These are phyloP conservation scores for Gaillardinia entomophila DNA, from an alignment of 805 yeast species.

Conservation along the genomic window DNA sequence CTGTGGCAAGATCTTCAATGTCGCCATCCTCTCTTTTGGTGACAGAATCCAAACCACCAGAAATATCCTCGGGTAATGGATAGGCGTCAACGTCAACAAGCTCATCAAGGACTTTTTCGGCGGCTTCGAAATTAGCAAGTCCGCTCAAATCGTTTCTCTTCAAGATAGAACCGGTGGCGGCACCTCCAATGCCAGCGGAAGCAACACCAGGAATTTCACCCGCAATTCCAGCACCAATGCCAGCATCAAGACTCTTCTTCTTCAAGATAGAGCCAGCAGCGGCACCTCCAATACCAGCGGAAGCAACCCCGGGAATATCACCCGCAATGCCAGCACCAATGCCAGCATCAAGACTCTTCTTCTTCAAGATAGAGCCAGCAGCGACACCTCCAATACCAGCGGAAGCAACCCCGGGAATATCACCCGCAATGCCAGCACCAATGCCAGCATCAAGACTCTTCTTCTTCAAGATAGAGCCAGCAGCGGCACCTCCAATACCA, in stretches of 20 bases:
- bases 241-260: conserved; percentile 11
- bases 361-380: conserved; percentile 6
- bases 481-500: conserved; percentile 6
- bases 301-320: conserved; percentile 4
- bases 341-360: conserved; percentile 5
- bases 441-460: conserved; percentile 1
- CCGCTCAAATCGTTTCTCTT: conserved; percentile 1
- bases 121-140: conserved; percentile 2
- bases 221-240: conserved; percentile 3
- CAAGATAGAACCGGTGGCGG: conserved; percentile 3
- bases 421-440: conserved; percentile 2
- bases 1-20: conserved; percentile 5
- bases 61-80: conserved; percentile 5
- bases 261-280: conserved; percentile 9
- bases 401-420: conserved; percentile 4
- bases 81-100: conserved; percentile 4
- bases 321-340: conserved; percentile 4
- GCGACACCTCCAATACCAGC: conserved; percentile 5
- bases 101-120: conserved; percentile 5
- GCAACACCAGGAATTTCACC: conserved; percentile 6
- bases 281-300: conserved; percentile 6
- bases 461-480: conserved; percentile 3
- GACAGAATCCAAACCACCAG: conserved; percentile 2
- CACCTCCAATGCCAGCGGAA: conserved; percentile 5
- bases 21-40: conserved; percentile 6